Base-by-base conservation (phyloP, 2,329 filamentous ascomycete genomes). In the Arachnopeziza araneosa region DNA sequence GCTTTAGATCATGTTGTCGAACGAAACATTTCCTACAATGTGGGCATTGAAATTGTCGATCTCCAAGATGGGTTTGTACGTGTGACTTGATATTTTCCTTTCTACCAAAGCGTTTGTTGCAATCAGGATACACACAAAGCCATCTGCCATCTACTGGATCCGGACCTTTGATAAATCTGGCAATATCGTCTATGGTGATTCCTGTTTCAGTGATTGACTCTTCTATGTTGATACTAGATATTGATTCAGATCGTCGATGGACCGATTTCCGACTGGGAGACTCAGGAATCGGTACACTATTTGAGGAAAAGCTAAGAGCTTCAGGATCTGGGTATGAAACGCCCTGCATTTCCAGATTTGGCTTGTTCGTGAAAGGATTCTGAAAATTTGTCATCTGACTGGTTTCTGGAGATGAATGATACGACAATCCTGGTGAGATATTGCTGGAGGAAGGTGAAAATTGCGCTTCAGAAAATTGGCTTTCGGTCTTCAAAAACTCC, bases 51-150 rank as follows among this genome's bases (percentile, higher is more conserved):
- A 91, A 99, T 73, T 97, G 95, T 54, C 95, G 85, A 74, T 99
- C 95, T 69, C 96, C 95, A 65, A 99, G 87, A 75, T 99, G 95
- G 2, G 95, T 99, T 76, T 99, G 95, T 17, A 99, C 91, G 74
- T 99, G 95, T 0, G 93, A 96, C 74, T 96, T 96, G 79, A 98
- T 97, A 76, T 99, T 98, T 75, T 99, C 95, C 74, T 97, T 96
- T 68, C 95, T 86, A n/a, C 93, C 93, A 72, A 99, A 98, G 57
- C 87, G 85, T 75, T 96, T 96, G 67, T 87, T 84, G 75, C 95
- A 99, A 26, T 86, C 87, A 9, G 91, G 79, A 68, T 78, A 93
- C n/a, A 84, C 75, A 72, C 90, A 95, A 7, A 86, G 79, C 88
- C 89, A 95, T 75, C 91, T 92, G 67, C 87, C 87, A 67, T 92